Conservation (phyloP, 352 stramenopile genomes). For the Phytopythium litorale region DNA sequence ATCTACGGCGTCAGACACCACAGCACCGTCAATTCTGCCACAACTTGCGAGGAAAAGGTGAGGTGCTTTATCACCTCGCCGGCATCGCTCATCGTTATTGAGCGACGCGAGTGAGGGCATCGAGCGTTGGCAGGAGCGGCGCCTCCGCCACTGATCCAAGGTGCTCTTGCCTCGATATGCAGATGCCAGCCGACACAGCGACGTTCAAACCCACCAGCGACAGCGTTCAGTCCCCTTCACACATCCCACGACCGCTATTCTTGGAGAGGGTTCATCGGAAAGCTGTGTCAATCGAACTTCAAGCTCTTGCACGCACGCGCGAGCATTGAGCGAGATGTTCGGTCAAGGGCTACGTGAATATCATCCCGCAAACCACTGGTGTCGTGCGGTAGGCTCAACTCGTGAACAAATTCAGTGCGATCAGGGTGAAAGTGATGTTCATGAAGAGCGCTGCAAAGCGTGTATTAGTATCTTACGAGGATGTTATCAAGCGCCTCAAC, state of each 20-base stretch:
- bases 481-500: background rate
- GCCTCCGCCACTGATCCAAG: background rate
- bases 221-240: no score
- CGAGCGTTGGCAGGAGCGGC: background rate
- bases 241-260: background rate
- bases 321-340: no score
- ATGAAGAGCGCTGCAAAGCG: no score
- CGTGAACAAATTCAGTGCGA: no score
- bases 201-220: background rate
- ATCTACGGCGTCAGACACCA: conserved; percentile 18
- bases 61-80: background rate
- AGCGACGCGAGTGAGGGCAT: background rate
- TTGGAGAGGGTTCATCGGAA: background rate
- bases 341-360: no score
- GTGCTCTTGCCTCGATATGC: background rate
- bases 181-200: background rate
- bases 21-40: background rate
- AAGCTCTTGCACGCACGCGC: background rate
- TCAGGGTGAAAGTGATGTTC: no score
- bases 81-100: conserved; percentile 3
- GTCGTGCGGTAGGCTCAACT: no score
- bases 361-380: no score
- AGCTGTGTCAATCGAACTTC: background rate
- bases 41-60: background rate
- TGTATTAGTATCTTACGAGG: no score